These are phyloP conservation scores for Paspalum notatum DNA, from an alignment of 176 grass and related monocot species.

Conservation along the genomic window DNA sequence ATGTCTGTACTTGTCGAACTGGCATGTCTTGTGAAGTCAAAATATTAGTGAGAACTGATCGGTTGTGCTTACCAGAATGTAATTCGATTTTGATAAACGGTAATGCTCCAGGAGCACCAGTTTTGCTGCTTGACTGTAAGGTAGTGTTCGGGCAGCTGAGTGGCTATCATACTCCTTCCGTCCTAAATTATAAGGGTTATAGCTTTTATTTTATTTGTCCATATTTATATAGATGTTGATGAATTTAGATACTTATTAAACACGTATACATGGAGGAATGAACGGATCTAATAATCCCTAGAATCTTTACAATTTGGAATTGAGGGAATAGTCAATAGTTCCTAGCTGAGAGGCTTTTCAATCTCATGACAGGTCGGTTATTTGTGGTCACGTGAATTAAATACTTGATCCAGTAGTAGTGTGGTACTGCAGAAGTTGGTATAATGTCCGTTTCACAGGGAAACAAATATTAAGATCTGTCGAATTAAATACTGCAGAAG, in stretches of 20 bases:
- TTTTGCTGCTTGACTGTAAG: not conserved
- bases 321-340: too few species aligned
- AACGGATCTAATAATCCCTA: too few species aligned
- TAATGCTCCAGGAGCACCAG: not conserved
- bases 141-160: not conserved
- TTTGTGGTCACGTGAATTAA: not conserved
- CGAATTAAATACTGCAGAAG: not conserved
- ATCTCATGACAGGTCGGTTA: not conserved
- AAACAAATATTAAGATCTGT: too few species aligned
- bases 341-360: not conserved
- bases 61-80: constrained; percentile 2
- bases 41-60: not conserved
- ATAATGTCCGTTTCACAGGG: too few species aligned
- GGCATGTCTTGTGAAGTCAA: not conserved
- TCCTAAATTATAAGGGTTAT: too few species aligned
- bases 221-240: too few species aligned
- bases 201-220: too few species aligned
- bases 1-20: constrained; percentile 9
- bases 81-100: not conserved
- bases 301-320: too few species aligned
- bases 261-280: too few species aligned
- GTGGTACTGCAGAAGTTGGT: too few species aligned
- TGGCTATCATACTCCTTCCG: not conserved
- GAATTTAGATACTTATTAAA: too few species aligned
- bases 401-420: not conserved